Conservation (phyloP, 2,329 filamentous ascomycete species). For the Colletotrichum lupini region DNA sequence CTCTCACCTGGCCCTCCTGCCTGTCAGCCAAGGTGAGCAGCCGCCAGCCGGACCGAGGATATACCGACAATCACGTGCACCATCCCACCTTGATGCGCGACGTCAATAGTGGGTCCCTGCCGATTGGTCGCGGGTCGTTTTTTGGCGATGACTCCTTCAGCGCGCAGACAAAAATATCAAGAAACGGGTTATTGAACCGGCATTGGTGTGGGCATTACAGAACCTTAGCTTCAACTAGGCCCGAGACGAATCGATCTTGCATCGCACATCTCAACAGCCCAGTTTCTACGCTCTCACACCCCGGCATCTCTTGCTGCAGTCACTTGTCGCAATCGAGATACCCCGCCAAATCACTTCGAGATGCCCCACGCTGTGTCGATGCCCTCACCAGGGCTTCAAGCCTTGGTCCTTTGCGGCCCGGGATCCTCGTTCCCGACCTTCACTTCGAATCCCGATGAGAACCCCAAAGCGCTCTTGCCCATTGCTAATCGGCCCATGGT, state of each 20-base stretch:
- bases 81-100: constrained; percentile 19
- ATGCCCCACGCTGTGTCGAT: constrained; percentile 84
- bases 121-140: constrained; percentile 4
- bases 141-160: constrained; percentile 31
- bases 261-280: background rate
- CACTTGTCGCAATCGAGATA: constrained; percentile 6
- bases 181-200: constrained; percentile 12
- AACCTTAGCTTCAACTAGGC: background rate
- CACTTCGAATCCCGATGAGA: constrained; percentile 81
- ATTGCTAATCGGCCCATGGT: constrained; percentile 90
- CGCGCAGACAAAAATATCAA: constrained; percentile 7
- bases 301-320: background rate
- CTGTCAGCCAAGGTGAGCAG: background rate
- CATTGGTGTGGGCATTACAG: background rate
- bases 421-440: constrained; percentile 86
- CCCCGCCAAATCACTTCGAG: constrained; percentile 36
- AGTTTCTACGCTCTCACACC: background rate
- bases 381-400: constrained; percentile 82
- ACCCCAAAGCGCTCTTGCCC: constrained; percentile 84
- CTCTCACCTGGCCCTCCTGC: background rate
- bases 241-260: background rate
- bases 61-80: constrained; percentile 14
- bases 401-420: constrained; percentile 84
- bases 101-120: constrained; percentile 8
- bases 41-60: constrained; percentile 10